Conservation (phyloP, 768 basidiomycete genomes). For the Daedalea quercina region DNA sequence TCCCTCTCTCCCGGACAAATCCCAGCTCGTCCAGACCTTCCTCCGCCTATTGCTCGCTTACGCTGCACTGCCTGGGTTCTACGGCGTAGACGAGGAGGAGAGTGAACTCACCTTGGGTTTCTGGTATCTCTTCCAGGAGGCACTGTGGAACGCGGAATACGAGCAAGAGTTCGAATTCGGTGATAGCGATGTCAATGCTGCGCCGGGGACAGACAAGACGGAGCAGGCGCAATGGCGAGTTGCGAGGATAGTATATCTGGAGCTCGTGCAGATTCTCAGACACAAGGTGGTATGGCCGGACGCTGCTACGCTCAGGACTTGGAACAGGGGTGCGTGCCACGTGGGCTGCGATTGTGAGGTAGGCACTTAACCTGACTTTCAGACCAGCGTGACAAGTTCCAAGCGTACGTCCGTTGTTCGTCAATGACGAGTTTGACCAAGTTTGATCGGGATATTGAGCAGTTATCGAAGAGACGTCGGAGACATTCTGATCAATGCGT, state of each 20-base stretch:
- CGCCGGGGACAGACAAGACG: slow-evolving; percentile 8
- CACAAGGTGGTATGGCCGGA: slow-evolving; percentile 74
- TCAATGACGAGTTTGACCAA: background rate
- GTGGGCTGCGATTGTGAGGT: background rate
- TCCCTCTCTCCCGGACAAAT: slow-evolving; percentile 12
- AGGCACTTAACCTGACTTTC: background rate
- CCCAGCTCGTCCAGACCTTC: slow-evolving; percentile 50
- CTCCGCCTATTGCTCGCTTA: slow-evolving; percentile 66
- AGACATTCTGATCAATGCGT: slow-evolving; percentile 87
- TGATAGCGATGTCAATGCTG: slow-evolving; percentile 14
- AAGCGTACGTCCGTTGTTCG: slow-evolving; percentile 45
- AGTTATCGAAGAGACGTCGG: slow-evolving; percentile 84
- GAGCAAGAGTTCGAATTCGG: slow-evolving; percentile 30
- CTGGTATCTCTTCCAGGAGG: slow-evolving; percentile 90
- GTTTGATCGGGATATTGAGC: slow-evolving; percentile 1
- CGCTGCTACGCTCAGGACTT: slow-evolving; percentile 33
- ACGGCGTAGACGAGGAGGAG: slow-evolving; percentile 80
- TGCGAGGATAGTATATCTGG: slow-evolving; percentile 72
- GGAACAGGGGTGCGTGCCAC: slow-evolving; percentile 60
- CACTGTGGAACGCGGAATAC: slow-evolving; percentile 65
- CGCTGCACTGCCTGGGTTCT: slow-evolving; percentile 68
- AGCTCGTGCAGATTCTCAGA: slow-evolving; percentile 65
- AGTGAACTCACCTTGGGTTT: slow-evolving; percentile 84
- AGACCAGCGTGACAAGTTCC: slow-evolving; percentile 79
- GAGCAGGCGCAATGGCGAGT: slow-evolving; percentile 40